A percentile compares a stretch with the other conserved stretches of the same genome.
Conservation (phyloP, 495 filamentous ascomycete species). For the Talaromyces proteolyticus region DNA sequence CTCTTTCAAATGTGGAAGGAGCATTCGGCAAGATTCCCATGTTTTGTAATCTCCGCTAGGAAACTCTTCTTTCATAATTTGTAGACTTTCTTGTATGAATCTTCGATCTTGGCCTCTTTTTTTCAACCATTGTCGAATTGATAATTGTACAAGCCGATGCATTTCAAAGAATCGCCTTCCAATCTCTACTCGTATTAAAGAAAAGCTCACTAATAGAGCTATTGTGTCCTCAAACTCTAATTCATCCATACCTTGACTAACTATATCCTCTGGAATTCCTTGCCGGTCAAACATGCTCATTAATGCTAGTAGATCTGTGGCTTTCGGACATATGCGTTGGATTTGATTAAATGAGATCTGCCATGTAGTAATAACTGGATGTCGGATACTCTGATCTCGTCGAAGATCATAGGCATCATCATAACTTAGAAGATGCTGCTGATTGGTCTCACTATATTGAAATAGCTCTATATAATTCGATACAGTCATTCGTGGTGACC, state of each 20-base stretch:
- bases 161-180: slow-evolving; percentile 27
- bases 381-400: slow-evolving; percentile 19
- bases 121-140: slow-evolving; percentile 34
- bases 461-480: too few relatives aligned
- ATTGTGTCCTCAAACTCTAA: slow-evolving; percentile 30
- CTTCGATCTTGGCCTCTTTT: slow-evolving; percentile 20
- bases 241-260: slow-evolving; percentile 8
- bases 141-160: slow-evolving; percentile 40
- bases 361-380: slow-evolving; percentile 39
- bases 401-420: slow-evolving; percentile 13
- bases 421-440: slow-evolving; percentile 9
- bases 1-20: slow-evolving; percentile 20
- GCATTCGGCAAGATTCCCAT: slow-evolving; percentile 19
- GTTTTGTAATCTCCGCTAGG: slow-evolving; percentile 25
- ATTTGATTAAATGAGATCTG: slow-evolving; percentile 43
- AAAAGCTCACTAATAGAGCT: slow-evolving; percentile 28
- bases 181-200: slow-evolving; percentile 21
- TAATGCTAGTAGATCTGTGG: slow-evolving; percentile 29
- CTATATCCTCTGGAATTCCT: slow-evolving; percentile 24
- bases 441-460: too few relatives aligned
- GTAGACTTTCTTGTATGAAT: slow-evolving; percentile 24
- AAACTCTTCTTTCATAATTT: slow-evolving; percentile 26
- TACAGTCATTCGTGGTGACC: too few relatives aligned
- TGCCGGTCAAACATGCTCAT: slow-evolving; percentile 40
- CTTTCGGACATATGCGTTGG: slow-evolving; percentile 12